Base-by-base conservation (phyloP, 1,284 basidiomycete species). In the Marasmius tenuissimus region DNA sequence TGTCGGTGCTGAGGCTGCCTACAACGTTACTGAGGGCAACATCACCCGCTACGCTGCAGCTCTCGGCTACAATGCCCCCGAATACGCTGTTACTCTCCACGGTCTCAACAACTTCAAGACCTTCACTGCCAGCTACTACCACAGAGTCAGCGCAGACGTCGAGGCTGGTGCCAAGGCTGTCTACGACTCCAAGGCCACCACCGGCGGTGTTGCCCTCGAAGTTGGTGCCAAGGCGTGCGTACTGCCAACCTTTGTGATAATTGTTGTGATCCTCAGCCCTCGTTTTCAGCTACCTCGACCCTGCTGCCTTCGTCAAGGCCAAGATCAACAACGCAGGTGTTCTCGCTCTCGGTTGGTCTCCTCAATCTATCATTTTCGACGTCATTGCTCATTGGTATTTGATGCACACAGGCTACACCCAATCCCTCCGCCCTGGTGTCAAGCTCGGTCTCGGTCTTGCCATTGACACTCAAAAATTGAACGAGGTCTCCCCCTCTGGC, bases 301-400 rank as follows among this genome's bases (percentile, higher is more conserved):
- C 85, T 60, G 89, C 94, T 70, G 91, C 95, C 22, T 97, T 94
- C 73, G 85, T 97, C 82, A 97, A 99, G 87, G 94, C 95, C 72
- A 99, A 99, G 88, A 97, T 99, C 82, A 98, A 97, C 89, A 97
- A 97, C 83, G 78, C 88, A 67, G 96, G 96, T 84, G 85, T 96
- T 72, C 85, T 97, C 68, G 90, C 87, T 70, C 87, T 96, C 68
- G 93, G 88, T 88, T 64, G 35, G 79, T 72, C 11, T 45, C 27
- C 56, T 53, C 27, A 60, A 1, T 40, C 16, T 16, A 16, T 18
- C 18, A 12, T 14, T 62, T 14, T 55, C 3, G 35, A 20, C 33
- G 11, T 11, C 35, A 11, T 20, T 40, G 52, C 58, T 66, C 49
- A 66, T 33, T 48, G 51, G 37, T 51, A 47, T 56, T 62, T 51